phyloP scores from a whole-genome alignment of 345 rosid genomes.

The Gossypioides kirkii region DNA sequence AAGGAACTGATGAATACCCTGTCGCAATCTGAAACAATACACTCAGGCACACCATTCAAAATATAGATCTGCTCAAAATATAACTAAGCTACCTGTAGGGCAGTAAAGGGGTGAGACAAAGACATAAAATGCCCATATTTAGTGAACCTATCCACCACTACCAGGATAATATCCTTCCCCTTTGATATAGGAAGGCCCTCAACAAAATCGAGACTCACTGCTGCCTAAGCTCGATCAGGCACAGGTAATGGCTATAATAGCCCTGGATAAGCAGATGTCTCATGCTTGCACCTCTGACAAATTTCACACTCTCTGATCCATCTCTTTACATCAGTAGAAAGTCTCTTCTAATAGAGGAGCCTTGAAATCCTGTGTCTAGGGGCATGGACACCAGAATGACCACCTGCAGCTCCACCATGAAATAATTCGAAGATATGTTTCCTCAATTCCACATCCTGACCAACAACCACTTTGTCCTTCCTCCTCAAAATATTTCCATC shows the following conservation, averaged over 20 bases:
- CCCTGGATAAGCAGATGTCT: neutral
- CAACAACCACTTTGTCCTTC: too few relatives aligned
- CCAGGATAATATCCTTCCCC: neutral
- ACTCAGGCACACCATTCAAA: neutral
- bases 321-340: too few relatives aligned
- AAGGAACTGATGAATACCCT: neutral
- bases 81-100: neutral
- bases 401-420: too few relatives aligned
- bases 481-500: too few relatives aligned
- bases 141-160: neutral
- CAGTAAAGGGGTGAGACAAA: neutral
- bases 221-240: neutral
- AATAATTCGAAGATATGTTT: too few relatives aligned
- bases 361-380: too few relatives aligned
- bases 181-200: neutral
- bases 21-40: neutral
- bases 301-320: too few relatives aligned
- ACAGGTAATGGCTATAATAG: neutral
- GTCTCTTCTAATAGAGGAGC: too few relatives aligned
- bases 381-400: too few relatives aligned
- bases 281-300: neutral
- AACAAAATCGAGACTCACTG: neutral
- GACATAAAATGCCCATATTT: neutral
- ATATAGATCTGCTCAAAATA: too few relatives aligned
- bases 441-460: too few relatives aligned